Base-by-base conservation (phyloP, 225 moss, liverwort and hornwort species). In the Neckera pumila region DNA sequence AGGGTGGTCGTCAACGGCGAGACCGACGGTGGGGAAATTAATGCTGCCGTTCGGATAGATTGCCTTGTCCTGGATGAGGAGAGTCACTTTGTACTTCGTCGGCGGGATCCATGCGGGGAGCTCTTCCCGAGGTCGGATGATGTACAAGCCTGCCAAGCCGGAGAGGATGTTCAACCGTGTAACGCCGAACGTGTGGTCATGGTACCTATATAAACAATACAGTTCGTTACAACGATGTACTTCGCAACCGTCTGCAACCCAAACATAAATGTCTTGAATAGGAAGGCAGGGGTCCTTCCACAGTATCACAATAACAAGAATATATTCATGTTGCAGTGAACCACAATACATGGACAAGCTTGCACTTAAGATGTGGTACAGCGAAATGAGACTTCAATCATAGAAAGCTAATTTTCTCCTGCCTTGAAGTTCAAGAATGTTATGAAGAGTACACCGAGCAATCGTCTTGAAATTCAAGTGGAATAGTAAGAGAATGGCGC, bases 141-240 rank as follows among this genome's bases (percentile, higher is more conserved):
- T 36, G 86, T 89, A 95, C 10, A 92, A 66, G 10, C 97, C 97
- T 8, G 86, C 40, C 19, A 97, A 60, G 15, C 97, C 96, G 2
- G 95, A 45, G 40, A 94, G 59, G 60, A 94, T 92, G 88, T 96
- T 96, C 71, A 95, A 20, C 8, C 97, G 88, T 33, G 96, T 95
- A 61, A 97, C 86, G 17, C 97, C 96, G 40, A 92, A 65, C 3
- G 89, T 85, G 85, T 97, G 97, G 84, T 97, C 97, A 34, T 96
- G 96, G 79, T 97, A 97, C 87, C 87, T 87, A 21, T 10, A 9
- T 19, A 6, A 33, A 15, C 33, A 53, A 65, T 6, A 21, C 26
- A 30, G 15, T 19, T 22, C 21, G 62, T 84, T 8, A 20, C 2
- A 33, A 36, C 25, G 17, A 26, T 25, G 4, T 9, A 47, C 14